Evolutionary conservation across 441 rosid genomes (phyloP), one percentile per base, ranked within the genome.

Genomic region (Hura crepitans): DNA sequence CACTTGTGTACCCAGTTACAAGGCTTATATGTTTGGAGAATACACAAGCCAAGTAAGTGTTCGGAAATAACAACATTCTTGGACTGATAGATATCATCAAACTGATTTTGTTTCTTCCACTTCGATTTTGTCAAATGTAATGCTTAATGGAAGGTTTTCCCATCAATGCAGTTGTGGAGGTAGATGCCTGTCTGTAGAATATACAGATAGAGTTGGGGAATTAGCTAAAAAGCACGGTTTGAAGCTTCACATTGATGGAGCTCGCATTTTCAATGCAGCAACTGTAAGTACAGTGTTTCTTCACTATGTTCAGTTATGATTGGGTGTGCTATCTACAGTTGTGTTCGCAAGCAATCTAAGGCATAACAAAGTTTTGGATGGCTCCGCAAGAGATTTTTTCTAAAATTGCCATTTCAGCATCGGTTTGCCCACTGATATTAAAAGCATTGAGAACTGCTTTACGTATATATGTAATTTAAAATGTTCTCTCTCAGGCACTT

Each of bases 241-340:
- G 81, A 90, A 92, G 87, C 95, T 92, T 83, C 97, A 95, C 72
- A 87, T 95, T 35, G 97, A 92, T 10, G 97, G 99, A 54, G 97
- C 99, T 83, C 88, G 95, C 66, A 85, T 92, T 75, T 92, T 92
- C 84, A 95, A 90, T 74, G 97, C 97, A 25, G 81, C 99, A 64
- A 70, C 77, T 73, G 97, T 90, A 73, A 89, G 99, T 86, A 51
- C 27, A 69, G 6, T 42, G 11, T 49, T 62, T 68, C 49, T 65
- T 62, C 57, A 18, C 13, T 28, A 17, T 37, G 55, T 51, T 54
- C 0, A 14, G 17, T 50, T 14, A 35, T 37, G 35, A 11, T 0
- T 37, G 10, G 1, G 9, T 23, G 27, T 65, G 17, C 12, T 37
- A 33, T 54, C 60, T 35, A 23, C 33, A 66, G 42, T 31, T 30